Conservation (phyloP, 2,329 filamentous ascomycete genomes). For the Tolypocladium sp. region DNA sequence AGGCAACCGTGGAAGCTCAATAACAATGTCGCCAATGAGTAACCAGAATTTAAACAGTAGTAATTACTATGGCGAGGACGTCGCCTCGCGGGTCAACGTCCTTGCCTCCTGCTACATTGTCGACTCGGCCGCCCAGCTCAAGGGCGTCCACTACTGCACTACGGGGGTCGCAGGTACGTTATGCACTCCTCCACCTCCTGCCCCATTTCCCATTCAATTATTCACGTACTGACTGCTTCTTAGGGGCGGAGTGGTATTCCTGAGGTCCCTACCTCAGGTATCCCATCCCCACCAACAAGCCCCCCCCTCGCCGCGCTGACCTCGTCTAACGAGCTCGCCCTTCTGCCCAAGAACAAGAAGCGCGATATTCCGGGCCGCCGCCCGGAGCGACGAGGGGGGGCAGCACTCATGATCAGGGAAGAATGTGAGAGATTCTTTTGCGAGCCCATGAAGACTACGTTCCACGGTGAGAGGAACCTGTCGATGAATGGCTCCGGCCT, state of each 20-base stretch:
- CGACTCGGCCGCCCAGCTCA: constrained; percentile 61
- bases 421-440: constrained; percentile 99
- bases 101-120: constrained; percentile 89
- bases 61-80: constrained; percentile 69
- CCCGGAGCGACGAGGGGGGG: constrained; percentile 67
- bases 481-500: constrained; percentile 73
- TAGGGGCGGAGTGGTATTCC: constrained; percentile 87
- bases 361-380: constrained; percentile 30
- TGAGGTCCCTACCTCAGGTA: constrained; percentile 80
- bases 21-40: constrained; percentile 60
- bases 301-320: constrained; percentile 76
- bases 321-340: constrained; percentile 57
- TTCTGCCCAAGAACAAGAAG: constrained; percentile 47
- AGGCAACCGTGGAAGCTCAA: constrained; percentile 14
- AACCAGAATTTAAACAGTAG: constrained; percentile 57
- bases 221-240: constrained; percentile 8
- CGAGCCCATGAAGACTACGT: constrained; percentile 85
- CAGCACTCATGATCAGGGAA: constrained; percentile 93
- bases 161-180: constrained; percentile 68
- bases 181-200: neutral
- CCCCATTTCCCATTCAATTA: neutral
- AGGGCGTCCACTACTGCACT: constrained; percentile 93
- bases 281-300: constrained; percentile 78
- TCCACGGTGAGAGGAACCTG: constrained; percentile 89
- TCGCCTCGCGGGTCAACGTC: constrained; percentile 59